Base-by-base conservation (phyloP, 2,329 filamentous ascomycete species). In the Talaromyces sp. region DNA sequence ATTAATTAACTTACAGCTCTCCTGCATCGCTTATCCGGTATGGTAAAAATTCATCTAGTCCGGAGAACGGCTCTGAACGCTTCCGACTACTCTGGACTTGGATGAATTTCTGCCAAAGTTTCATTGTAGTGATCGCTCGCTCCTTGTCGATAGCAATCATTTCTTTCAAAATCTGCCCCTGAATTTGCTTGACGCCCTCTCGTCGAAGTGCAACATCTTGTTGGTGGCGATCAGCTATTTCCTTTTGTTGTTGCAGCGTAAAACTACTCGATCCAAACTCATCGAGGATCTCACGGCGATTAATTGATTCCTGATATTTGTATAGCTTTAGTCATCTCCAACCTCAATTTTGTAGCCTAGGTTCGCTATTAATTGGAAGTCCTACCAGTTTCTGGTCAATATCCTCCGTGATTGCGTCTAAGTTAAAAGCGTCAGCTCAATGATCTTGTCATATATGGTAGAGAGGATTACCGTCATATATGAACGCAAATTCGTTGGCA, bases 401-500 rank as follows among this genome's bases (percentile, higher is more conserved):
- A 16, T 60, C 31, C 27, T 60, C 58, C 16, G 43, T 47, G 48
- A 60, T 60, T 10, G 43, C 43, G 22, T 60, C 58, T 60, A 14
- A 62, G 14, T 8, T 57, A 27, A 13, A 22, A n/a, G 35, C 10
- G 7, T 54, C 48, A 54, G 16, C 16, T 35, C 24, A n/a, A n/a
- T n/a, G 8, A 54, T 35, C 27, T n/a, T 54, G 3, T 35, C 6
- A 5, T 16, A 5, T 10, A 11, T 5, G 24, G 35, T 3, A 27
- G 19, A 24, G 48, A 16, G 14, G 24, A 64, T 22, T 69, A 76
- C 74, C 75, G 66, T 81, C 78, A 67, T 79, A 72, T 8, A 80
- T 69, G 63, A 81, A 79, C 1, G 73, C 77, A 66, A 76, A 80
- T 65, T 81, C 79, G 43, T 78, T 77, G 1, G 75, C 75, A 66